Conservation (phyloP, 805 yeast genomes). For the Ogataea angusta region DNA sequence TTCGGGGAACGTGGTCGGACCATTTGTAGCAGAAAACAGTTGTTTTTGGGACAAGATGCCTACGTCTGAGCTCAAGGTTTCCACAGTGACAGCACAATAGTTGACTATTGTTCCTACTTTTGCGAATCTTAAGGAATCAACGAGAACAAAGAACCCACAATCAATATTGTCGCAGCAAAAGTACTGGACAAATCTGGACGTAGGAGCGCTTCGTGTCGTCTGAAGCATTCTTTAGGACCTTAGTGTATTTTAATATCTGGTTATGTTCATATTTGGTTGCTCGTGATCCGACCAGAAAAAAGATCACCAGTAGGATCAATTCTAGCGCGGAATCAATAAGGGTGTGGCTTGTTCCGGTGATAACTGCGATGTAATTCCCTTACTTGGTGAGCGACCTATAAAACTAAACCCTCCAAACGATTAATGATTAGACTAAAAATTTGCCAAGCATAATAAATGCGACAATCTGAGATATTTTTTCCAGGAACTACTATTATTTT, state of each 20-base stretch:
- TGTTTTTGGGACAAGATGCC: conserved; percentile 10
- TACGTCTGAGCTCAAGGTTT: conserved; percentile 13
- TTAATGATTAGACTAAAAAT: not conserved
- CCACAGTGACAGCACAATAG: conserved; percentile 16
- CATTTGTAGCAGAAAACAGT: conserved; percentile 10
- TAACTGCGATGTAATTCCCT: not conserved
- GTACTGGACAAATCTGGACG: not conserved
- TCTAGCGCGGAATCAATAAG: not conserved
- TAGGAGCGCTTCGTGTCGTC: not conserved
- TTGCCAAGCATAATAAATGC: not conserved
- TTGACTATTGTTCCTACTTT: not conserved
- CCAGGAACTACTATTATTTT: not conserved
- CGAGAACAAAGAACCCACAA: not conserved
- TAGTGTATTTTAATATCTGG: not conserved
- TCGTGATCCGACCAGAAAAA: not conserved
- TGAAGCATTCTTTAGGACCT: not conserved
- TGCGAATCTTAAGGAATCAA: not conserved
- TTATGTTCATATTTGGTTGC: not conserved
- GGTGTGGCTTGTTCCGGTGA: not conserved
- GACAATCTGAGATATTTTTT: not conserved
- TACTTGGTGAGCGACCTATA: not conserved
- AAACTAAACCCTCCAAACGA: not conserved
- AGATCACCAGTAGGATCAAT: not conserved
- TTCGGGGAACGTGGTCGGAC: conserved; percentile 11
- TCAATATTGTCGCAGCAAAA: not conserved